A percentile compares a stretch with the other conserved stretches of the same genome.
Conservation (phyloP, 495 filamentous ascomycete genomes). For the Tuber calosporum region DNA sequence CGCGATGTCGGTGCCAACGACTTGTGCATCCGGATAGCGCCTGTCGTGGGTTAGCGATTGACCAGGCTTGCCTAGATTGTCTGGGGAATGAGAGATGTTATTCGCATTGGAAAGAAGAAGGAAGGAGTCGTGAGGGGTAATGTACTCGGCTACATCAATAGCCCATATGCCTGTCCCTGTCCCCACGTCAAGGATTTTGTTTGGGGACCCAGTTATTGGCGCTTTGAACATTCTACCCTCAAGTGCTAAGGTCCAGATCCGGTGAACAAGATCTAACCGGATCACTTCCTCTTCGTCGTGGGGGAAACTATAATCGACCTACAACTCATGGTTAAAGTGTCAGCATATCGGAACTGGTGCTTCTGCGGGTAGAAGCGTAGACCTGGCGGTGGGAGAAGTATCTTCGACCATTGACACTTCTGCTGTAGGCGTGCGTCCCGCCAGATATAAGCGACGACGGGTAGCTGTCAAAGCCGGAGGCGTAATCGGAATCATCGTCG, state of each 20-base stretch:
- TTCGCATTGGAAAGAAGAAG: not conserved
- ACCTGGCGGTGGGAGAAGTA: conserved; percentile 25
- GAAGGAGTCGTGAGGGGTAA: not conserved
- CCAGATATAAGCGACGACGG: conserved; percentile 22
- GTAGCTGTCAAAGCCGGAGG: conserved; percentile 23
- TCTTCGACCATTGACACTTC: conserved; percentile 20
- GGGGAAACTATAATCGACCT: conserved; percentile 26
- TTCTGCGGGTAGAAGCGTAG: not conserved
- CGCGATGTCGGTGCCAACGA: conserved; percentile 44
- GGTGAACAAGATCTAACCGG: conserved; percentile 23
- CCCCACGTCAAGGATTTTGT: conserved; percentile 25
- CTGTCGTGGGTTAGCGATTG: conserved; percentile 12
- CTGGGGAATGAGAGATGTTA: not conserved
- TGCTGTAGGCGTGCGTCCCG: conserved; percentile 13
- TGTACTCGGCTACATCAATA: conserved; percentile 33
- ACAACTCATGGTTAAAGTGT: conserved; percentile 1
- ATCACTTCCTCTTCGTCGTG: conserved; percentile 22
- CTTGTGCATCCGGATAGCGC: conserved; percentile 20
- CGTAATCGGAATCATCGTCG: conserved; percentile 29
- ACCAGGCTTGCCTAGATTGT: not conserved
- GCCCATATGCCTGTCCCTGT: conserved; percentile 36
- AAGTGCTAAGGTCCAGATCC: conserved; percentile 35
- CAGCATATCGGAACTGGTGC: not conserved
- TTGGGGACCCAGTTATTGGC: conserved; percentile 39
- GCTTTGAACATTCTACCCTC: conserved; percentile 45